Evolutionary conservation across 1,139 yeast genomes (phyloP).

Genomic region (Yamadazyma mexicana): DNA sequence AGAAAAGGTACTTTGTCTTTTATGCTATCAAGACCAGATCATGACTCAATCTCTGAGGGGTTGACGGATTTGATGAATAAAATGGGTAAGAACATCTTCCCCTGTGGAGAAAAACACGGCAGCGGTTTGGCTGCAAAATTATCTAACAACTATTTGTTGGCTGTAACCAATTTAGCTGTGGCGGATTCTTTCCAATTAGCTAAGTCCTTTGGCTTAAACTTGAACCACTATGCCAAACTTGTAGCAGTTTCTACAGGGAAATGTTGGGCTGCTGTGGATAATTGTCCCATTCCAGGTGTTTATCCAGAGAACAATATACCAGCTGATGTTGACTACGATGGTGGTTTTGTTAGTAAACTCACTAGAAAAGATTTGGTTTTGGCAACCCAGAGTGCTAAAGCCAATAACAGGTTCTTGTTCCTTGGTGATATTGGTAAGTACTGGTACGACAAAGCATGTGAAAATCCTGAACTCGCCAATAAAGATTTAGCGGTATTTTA

Average conservation of each 20-base stretch:
- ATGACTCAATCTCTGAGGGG: constrained; percentile 26
- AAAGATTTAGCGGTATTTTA: constrained; percentile 48
- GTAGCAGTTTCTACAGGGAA: constrained; percentile 61
- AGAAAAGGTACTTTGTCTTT: constrained; percentile 55
- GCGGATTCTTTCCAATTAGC: constrained; percentile 64
- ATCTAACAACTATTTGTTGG: constrained; percentile 58
- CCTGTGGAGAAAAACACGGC: constrained; percentile 55
- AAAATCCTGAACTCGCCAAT: constrained; percentile 40
- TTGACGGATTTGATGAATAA: constrained; percentile 33
- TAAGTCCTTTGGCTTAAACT: constrained; percentile 51
- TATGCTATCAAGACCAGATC: constrained; percentile 49
- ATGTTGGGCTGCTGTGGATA: constrained; percentile 61
- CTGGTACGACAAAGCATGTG: constrained; percentile 50
- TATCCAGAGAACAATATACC: constrained; percentile 46
- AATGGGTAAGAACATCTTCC: constrained; percentile 56
- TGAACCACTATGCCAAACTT: constrained; percentile 49
- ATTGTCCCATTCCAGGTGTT: constrained; percentile 58
- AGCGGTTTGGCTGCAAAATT: constrained; percentile 61
- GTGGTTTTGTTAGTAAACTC: constrained; percentile 57
- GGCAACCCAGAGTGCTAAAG: constrained; percentile 51
- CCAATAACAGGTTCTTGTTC: constrained; percentile 33
- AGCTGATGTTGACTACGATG: constrained; percentile 47
- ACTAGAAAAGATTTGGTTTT: constrained; percentile 59
- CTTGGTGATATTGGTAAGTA: constrained; percentile 43
- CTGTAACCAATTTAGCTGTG: constrained; percentile 59